Conservation (phyloP, 805 yeast genomes). For the Nakazawaea ambrosiae region DNA sequence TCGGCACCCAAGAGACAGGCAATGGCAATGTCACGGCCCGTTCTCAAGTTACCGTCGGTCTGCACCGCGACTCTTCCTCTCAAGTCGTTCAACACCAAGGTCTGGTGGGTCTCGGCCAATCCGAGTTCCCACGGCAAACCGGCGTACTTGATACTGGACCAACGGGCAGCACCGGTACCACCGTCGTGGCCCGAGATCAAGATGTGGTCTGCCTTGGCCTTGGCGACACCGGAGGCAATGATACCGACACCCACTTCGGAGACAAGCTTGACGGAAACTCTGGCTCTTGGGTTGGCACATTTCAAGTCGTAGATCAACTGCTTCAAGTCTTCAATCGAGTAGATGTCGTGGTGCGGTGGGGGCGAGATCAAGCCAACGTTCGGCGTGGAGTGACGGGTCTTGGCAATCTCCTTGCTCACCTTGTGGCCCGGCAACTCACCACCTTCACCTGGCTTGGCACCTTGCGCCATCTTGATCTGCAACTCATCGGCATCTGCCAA, state of each 20-base stretch:
- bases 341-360: slow-evolving; percentile 98
- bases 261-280: slow-evolving; percentile 93
- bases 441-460: slow-evolving; percentile 99
- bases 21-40: slow-evolving; percentile 95
- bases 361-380: slow-evolving; percentile 97
- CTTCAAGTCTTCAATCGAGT: slow-evolving; percentile 95
- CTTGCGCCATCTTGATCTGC: slow-evolving; percentile 98
- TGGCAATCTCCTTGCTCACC: slow-evolving; percentile 82
- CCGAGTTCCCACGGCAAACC: slow-evolving; percentile 99
- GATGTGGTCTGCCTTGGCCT: slow-evolving; percentile 96
- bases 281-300: slow-evolving; percentile 94
- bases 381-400: slow-evolving; percentile 93
- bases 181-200: slow-evolving; percentile 97
- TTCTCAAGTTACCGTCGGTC: slow-evolving; percentile 97
- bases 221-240: slow-evolving; percentile 98
- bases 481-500: slow-evolving; percentile 95
- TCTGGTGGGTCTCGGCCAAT: slow-evolving; percentile 96
- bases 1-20: slow-evolving; percentile 97
- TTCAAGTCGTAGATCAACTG: slow-evolving; percentile 94
- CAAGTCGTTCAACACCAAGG: slow-evolving; percentile 88
- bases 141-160: slow-evolving; percentile 95
- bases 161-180: slow-evolving; percentile 99
- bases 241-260: slow-evolving; percentile 99
- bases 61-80: slow-evolving; percentile 94
- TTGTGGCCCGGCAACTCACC: slow-evolving; percentile 97